Percentiles rank a stretch among this genome's conserved stretches.
Evolutionary conservation across 1,284 basidiomycete species (phyloP).

Genomic region (Macrocystidia cucumis): DNA sequence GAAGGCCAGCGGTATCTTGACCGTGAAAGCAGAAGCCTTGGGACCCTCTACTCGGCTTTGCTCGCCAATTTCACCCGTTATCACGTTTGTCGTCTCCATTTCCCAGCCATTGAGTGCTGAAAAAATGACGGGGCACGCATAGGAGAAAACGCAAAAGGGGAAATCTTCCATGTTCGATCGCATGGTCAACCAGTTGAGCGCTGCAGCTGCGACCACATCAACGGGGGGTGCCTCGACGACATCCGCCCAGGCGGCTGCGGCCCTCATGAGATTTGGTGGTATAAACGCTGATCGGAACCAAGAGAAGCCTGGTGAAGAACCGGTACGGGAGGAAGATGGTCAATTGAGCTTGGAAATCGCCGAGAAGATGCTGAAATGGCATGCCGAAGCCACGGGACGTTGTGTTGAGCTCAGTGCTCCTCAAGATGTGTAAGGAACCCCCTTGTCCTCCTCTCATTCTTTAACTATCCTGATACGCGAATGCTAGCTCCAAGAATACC

Average conservation of each 20-base stretch:
- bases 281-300: slow-evolving; percentile 47
- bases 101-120: slow-evolving; percentile 5
- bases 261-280: slow-evolving; percentile 77
- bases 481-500: slow-evolving; percentile 80
- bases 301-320: slow-evolving; percentile 59
- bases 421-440: slow-evolving; percentile 72
- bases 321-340: slow-evolving; percentile 76
- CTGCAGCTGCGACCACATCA: slow-evolving; percentile 60
- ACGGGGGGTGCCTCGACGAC: slow-evolving; percentile 54
- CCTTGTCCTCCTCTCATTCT: neutral
- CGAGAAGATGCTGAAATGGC: slow-evolving; percentile 91
- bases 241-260: slow-evolving; percentile 74
- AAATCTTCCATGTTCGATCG: slow-evolving; percentile 88
- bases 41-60: slow-evolving; percentile 75
- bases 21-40: slow-evolving; percentile 82
- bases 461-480: neutral
- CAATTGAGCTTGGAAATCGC: slow-evolving; percentile 67
- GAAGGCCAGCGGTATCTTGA: slow-evolving; percentile 92
- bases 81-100: slow-evolving; percentile 56
- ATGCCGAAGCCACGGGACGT: slow-evolving; percentile 90
- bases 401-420: slow-evolving; percentile 81
- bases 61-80: slow-evolving; percentile 79
- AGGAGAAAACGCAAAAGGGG: slow-evolving; percentile 74
- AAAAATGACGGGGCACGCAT: slow-evolving; percentile 5
- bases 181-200: slow-evolving; percentile 86